Evolutionary conservation across 2,329 filamentous ascomycete genomes (phyloP).

Genomic region (Ascocoryne sarcoides): DNA sequence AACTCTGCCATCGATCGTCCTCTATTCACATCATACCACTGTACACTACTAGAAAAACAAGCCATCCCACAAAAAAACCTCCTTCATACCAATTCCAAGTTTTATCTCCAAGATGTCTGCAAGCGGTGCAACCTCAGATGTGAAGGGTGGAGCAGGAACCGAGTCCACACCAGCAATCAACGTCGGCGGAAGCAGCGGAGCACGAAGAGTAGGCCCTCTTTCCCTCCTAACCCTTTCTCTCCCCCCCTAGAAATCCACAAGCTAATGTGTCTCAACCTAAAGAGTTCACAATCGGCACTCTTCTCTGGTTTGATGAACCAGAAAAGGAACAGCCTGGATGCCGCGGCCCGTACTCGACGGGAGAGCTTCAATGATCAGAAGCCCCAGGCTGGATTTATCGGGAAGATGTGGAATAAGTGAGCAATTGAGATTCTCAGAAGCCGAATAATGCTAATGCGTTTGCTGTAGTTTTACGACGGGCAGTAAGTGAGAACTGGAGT

Average conservation of each 20-base stretch:
- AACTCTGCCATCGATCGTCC: too few species aligned
- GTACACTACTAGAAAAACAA: too few species aligned
- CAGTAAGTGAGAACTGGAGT: neutral
- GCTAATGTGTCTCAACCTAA: neutral
- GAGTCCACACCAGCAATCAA: conserved; percentile 20
- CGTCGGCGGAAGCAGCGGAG: conserved; percentile 15
- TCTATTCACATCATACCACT: too few species aligned
- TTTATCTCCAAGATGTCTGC: conserved; percentile 8
- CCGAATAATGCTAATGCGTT: neutral
- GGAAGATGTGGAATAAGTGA: conserved; percentile 28
- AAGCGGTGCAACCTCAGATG: conserved; percentile 10
- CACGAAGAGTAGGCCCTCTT: conserved; percentile 6
- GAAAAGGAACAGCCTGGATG: conserved; percentile 35
- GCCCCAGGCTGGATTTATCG: conserved; percentile 29
- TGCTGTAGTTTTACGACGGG: neutral
- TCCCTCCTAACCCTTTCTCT: neutral
- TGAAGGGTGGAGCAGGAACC: conserved; percentile 16
- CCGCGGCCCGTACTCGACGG: conserved; percentile 29
- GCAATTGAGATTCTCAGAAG: conserved; percentile 2
- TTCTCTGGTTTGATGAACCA: conserved; percentile 34
- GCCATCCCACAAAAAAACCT: neutral
- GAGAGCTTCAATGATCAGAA: conserved; percentile 38
- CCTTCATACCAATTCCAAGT: neutral
- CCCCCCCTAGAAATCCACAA: neutral
- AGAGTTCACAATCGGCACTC: conserved; percentile 7